Conservation (phyloP, 2,329 filamentous ascomycete species). For the Monosporascus sp. region DNA sequence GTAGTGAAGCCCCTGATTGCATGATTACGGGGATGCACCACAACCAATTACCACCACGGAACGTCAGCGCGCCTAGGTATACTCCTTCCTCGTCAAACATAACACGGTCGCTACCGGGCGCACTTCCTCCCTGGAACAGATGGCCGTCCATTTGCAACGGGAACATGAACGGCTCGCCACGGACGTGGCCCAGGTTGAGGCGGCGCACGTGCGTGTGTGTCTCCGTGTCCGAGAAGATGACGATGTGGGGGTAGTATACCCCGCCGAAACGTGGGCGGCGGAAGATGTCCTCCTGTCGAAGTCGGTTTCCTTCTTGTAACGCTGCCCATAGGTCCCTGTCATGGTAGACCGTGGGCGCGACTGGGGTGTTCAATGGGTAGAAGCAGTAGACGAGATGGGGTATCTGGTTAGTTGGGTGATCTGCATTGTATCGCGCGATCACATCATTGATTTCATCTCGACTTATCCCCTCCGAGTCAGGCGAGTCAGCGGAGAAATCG, state of each 20-base stretch:
- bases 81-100: not conserved
- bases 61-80: not conserved
- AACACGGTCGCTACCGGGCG: not conserved
- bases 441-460: too few relatives aligned
- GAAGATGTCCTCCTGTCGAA: not conserved
- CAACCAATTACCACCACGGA: not conserved
- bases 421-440: not conserved
- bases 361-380: not conserved
- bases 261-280: not conserved
- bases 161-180: not conserved
- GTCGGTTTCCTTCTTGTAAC: not conserved
- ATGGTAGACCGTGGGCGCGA: not conserved
- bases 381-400: not conserved
- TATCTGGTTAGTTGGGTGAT: not conserved
- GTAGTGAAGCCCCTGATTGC: not conserved
- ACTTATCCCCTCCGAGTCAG: too few relatives aligned
- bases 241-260: not conserved
- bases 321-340: not conserved
- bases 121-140: not conserved
- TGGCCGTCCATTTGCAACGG: not conserved
- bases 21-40: not conserved
- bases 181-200: not conserved
- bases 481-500: too few relatives aligned
- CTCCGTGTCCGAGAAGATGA: not conserved
- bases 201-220: not conserved